Conservation (phyloP, 441 rosid genomes). For the Jatropha podagrica region DNA sequence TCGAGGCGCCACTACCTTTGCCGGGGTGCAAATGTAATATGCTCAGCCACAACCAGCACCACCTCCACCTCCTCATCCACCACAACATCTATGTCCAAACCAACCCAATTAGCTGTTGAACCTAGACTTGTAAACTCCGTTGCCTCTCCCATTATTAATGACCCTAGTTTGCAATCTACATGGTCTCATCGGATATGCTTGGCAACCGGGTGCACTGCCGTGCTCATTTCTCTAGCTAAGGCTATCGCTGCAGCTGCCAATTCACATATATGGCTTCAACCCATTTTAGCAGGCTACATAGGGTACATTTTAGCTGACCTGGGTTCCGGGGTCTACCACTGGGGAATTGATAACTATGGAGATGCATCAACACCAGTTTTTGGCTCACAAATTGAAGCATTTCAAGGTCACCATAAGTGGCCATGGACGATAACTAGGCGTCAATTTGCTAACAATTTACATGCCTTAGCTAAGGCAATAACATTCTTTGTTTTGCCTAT, state of each 20-base stretch:
- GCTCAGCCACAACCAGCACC: slow-evolving; percentile 29
- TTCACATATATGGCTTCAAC: slow-evolving; percentile 56
- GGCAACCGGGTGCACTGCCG: slow-evolving; percentile 64
- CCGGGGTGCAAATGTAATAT: slow-evolving; percentile 15
- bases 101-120: slow-evolving; percentile 29
- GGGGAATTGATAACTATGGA: slow-evolving; percentile 92
- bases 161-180: slow-evolving; percentile 59
- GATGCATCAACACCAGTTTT: slow-evolving; percentile 65
- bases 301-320: slow-evolving; percentile 82
- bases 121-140: slow-evolving; percentile 22
- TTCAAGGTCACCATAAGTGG: slow-evolving; percentile 90
- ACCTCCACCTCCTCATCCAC: slow-evolving; percentile 24
- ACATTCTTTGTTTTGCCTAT: slow-evolving; percentile 59
- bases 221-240: slow-evolving; percentile 58
- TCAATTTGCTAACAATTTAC: slow-evolving; percentile 84
- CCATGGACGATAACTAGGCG: slow-evolving; percentile 87
- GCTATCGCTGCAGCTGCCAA: slow-evolving; percentile 41
- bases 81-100: slow-evolving; percentile 35
- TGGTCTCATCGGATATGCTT: slow-evolving; percentile 79
- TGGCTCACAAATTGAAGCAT: slow-evolving; percentile 78
- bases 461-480: slow-evolving; percentile 55
- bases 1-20: slow-evolving; percentile 21
- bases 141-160: slow-evolving; percentile 40
- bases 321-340: slow-evolving; percentile 82
- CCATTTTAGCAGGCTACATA: slow-evolving; percentile 58